These are phyloP conservation scores for Cryptococcus sp. DNA, from an alignment of 1,284 basidiomycete genomes.

Conservation along the genomic window DNA sequence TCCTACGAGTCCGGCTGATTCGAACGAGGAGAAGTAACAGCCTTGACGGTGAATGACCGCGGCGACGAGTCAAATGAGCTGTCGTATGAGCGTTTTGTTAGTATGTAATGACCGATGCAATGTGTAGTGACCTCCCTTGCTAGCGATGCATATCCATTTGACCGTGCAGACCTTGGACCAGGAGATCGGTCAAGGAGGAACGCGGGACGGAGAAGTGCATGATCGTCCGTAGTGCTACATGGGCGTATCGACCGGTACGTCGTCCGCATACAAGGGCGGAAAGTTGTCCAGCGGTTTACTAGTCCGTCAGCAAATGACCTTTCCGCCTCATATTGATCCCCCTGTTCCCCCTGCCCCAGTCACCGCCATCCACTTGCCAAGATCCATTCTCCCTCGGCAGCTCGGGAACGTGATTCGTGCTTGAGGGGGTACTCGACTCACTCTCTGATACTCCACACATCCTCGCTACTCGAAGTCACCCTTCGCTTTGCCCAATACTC, in stretches of 20 bases:
- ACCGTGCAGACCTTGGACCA: no score
- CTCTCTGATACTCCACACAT: constrained; percentile 85
- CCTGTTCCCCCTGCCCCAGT: not conserved
- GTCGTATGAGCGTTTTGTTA: no score
- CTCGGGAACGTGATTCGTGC: not conserved
- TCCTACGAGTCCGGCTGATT: not conserved
- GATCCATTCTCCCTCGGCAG: not conserved
- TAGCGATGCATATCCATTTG: no score
- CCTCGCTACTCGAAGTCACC: constrained; percentile 74
- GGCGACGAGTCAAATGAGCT: no score
- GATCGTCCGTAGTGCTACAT: constrained; percentile 6
- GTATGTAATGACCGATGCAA: no score
- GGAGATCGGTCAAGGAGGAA: not conserved
- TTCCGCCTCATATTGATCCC: constrained; percentile 1
- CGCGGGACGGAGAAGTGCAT: not conserved
- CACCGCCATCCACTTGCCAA: not conserved
- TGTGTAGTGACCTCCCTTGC: no score
- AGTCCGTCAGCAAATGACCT: not conserved
- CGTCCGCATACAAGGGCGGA: constrained; percentile 34
- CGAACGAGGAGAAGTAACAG: not conserved
- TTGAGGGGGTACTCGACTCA: constrained; percentile 51
- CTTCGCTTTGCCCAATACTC: constrained; percentile 85
- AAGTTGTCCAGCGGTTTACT: constrained; percentile 39
- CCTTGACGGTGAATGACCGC: no score
- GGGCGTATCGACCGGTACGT: constrained; percentile 13